Base-by-base conservation (phyloP, 78 protist genomes). In the Speleostelium caveatum region DNA sequence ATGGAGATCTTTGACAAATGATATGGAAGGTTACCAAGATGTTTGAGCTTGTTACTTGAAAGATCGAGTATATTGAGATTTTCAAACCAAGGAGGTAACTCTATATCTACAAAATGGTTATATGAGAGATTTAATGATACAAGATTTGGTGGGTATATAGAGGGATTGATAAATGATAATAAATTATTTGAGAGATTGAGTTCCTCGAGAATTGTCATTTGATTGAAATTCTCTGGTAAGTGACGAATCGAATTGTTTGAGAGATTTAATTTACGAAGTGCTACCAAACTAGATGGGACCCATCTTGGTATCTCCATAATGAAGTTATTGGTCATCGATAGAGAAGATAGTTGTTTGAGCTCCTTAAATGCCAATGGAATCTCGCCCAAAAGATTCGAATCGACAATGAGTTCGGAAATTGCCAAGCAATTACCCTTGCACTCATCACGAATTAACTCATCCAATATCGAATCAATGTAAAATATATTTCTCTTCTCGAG, bases 231-330 rank as follows among this genome's bases (percentile, higher is more conserved):
- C 1, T 26, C 60, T 35, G 91, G 91, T 22, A 83, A 26, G 2
- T 14, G 22, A 0, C n/a, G n/a, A 10, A 69, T 68, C 6, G 26
- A 16, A 22, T 83, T 80, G 53, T 83, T 49, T 26, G 61, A 26
- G 19, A 83, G 60, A 26, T 83, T 62, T 19, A 83, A 26, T 41
- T 63, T 67, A 19, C 91, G 41, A 3, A 83, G 73, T 35, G 24
- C 21, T 2, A 26, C 19, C 17, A 69, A 41, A 8, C 41, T 38
- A 0, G 26, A 38, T 24, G 83, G 59, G 7, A 88, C 24, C 94
- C 83, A 88, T 19, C 5, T n/a, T 28, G 94, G 94, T 24, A 88
- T 69, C 7, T 88, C 73, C 24, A 73, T 30, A 12, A 88, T 63
- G 30, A 53, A 56, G 33, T 88, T 88, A 21, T 55, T 32, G 12